phyloP scores from a whole-genome alignment of 257 asterid genomes.

The Petunia axillaris region DNA sequence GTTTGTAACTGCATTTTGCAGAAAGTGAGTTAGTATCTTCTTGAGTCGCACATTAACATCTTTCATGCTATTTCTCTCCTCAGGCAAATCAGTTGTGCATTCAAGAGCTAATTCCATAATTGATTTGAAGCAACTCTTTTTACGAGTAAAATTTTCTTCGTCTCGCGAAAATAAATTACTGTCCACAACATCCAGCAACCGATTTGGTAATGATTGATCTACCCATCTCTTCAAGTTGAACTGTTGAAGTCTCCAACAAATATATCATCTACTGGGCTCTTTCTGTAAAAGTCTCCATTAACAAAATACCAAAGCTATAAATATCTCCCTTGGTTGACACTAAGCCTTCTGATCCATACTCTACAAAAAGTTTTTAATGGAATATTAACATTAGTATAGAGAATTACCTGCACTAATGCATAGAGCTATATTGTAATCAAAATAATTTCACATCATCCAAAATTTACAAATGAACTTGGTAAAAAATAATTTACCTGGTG shows the following conservation, averaged over 20 bases:
- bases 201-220: constrained; percentile 11
- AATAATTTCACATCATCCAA: neutral
- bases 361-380: neutral
- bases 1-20: neutral
- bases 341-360: constrained; percentile 26
- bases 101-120: constrained; percentile 27
- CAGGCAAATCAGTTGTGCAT: constrained; percentile 24
- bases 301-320: constrained; percentile 30
- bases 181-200: constrained; percentile 16
- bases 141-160: neutral
- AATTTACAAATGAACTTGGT: neutral
- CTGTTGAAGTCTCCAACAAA: constrained; percentile 25
- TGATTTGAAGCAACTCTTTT: constrained; percentile 9
- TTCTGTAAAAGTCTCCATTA: constrained; percentile 33
- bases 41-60: constrained; percentile 9
- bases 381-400: no score
- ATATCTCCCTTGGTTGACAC: constrained; percentile 24
- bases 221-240: constrained; percentile 24
- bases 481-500: constrained; percentile 22
- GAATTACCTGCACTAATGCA: no score
- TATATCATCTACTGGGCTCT: constrained; percentile 10
- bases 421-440: no score
- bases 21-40: constrained; percentile 19
- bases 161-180: constrained; percentile 5
- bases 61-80: constrained; percentile 16